Evolutionary conservation across 1,284 basidiomycete genomes (phyloP), one percentile per base, ranked within the genome.

Genomic region (Sanghuangporus weigelae): DNA sequence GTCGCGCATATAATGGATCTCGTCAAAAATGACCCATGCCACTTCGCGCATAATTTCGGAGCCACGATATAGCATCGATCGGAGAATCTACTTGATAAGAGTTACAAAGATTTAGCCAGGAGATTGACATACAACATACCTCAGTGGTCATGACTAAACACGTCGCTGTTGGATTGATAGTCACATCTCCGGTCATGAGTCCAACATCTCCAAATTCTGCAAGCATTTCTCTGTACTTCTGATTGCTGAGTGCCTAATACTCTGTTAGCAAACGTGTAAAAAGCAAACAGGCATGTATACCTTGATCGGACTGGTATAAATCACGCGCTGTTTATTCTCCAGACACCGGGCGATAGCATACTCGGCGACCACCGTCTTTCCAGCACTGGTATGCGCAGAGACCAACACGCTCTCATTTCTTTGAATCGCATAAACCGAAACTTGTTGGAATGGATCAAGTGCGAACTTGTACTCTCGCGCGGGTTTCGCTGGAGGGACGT

Each of bases 1-100:
- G 81, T 99, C 97, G 68, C 97, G 91, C 97, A 99, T 99, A 78
- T 99, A 99, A 76, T 99, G 97, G 67, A 99, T 98, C 77, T 99
- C 97, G 74, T 99, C 97, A 73, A 99, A 99, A 65, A 99, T 87
- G 67, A 99, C 96, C 97, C 97, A 99, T 0, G 96, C 96, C 14
- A 99, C 96, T 80, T 99, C 97, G 66, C 97, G 92, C 93, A 99
- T 98, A 71, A 99, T 92, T 77, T 99, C 97, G 16, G 95, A 98
- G 49, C 97, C 97, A 63, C 97, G 89, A 74, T 99, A 99, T 40
- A 99, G 81, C 96, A 99, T 99, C 1, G 96, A 98, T 12, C 97
- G 89, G 63, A 99, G 76, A 89, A 99, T 99, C 93, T 96, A 63
- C 2, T 46, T 54, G 53, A n/a, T 14, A 11, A 1, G 7, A 38